phyloP scores from a whole-genome alignment of 73 alveolate species.

The Paramecium octaurelia region DNA sequence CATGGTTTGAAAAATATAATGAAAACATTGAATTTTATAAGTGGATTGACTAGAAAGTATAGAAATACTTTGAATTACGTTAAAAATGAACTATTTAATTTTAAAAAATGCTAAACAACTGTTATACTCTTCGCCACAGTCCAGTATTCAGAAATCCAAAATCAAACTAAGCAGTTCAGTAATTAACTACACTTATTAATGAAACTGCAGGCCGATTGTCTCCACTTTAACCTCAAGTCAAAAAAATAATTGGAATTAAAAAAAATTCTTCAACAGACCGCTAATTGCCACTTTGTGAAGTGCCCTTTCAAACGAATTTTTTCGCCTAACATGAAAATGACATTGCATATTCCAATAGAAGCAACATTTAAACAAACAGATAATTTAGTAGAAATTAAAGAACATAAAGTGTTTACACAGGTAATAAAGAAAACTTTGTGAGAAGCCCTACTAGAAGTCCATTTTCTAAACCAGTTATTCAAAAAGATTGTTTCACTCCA shows the following conservation, averaged over 20 bases:
- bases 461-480: background rate
- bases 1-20: constrained; percentile 13
- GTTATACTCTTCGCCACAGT: background rate
- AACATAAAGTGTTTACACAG: constrained; percentile 15
- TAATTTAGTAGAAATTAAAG: constrained; percentile 39
- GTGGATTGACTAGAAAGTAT: constrained; percentile 29
- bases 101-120: constrained; percentile 21
- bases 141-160: constrained; percentile 24
- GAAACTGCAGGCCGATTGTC: background rate
- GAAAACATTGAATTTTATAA: background rate
- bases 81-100: constrained; percentile 22
- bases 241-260: constrained; percentile 1
- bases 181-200: background rate
- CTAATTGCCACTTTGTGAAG: constrained; percentile 24
- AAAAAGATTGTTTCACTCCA: background rate
- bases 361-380: constrained; percentile 6
- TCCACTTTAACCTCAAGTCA: background rate
- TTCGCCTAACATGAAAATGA: constrained; percentile 5
- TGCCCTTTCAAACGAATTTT: constrained; percentile 21
- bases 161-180: background rate
- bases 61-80: constrained; percentile 36
- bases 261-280: background rate
- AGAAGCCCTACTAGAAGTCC: constrained; percentile 14
- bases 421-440: constrained; percentile 5
- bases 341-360: constrained; percentile 1